These are phyloP conservation scores for Wickerhamiella occidentalis DNA, from an alignment of 805 yeast genomes.

Conservation along the genomic window DNA sequence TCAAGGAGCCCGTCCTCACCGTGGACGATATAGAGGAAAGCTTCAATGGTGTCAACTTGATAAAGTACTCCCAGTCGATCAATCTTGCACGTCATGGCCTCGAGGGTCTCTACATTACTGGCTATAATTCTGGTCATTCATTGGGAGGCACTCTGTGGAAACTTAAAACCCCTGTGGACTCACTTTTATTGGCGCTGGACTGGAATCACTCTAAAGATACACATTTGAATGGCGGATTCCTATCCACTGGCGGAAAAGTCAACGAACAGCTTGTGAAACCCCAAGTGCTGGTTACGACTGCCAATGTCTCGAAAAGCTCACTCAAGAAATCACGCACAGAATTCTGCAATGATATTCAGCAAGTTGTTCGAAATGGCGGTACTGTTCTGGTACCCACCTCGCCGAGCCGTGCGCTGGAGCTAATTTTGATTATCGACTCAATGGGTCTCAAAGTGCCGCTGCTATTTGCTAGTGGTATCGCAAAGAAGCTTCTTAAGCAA, in stretches of 20 bases:
- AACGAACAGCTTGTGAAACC: constrained; percentile 56
- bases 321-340: constrained; percentile 53
- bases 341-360: constrained; percentile 49
- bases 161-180: constrained; percentile 59
- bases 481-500: constrained; percentile 62
- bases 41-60: constrained; percentile 55
- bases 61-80: constrained; percentile 72
- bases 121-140: constrained; percentile 83
- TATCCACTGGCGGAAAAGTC: constrained; percentile 48
- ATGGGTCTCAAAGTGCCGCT: constrained; percentile 58
- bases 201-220: constrained; percentile 94
- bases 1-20: constrained; percentile 31
- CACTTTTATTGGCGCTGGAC: constrained; percentile 73
- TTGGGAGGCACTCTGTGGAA: constrained; percentile 92
- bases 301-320: constrained; percentile 43
- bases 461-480: constrained; percentile 62
- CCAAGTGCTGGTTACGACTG: constrained; percentile 65
- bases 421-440: constrained; percentile 57
- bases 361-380: constrained; percentile 61
- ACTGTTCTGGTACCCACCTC: constrained; percentile 74
- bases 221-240: constrained; percentile 62
- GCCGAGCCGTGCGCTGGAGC: constrained; percentile 70
- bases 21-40: constrained; percentile 64
- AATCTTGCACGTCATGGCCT: constrained; percentile 29
- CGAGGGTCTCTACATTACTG: constrained; percentile 41